These are phyloP conservation scores for Fibroporia radiculosa DNA, from an alignment of 768 basidiomycete genomes.

Conservation along the genomic window DNA sequence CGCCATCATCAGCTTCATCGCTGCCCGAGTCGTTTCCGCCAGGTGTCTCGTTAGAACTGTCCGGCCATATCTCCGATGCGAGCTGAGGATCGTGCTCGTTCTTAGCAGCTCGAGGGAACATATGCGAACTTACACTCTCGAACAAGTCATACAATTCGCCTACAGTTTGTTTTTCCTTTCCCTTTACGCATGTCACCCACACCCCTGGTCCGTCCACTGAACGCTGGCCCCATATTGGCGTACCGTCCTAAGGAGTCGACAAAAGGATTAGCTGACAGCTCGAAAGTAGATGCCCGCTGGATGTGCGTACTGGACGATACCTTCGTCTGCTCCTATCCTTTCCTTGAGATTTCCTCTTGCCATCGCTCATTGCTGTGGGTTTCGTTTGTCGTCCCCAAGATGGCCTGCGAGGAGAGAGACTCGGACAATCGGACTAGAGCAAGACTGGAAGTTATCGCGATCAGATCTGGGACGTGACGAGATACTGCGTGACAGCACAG, in stretches of 20 bases:
- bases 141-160: slow-evolving; percentile 76
- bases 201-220: slow-evolving; percentile 74
- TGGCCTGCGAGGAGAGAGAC: no score
- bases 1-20: slow-evolving; percentile 29
- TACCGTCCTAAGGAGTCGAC: slow-evolving; percentile 46
- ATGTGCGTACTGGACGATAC: slow-evolving; percentile 13
- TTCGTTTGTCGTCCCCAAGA: no score
- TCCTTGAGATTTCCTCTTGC: slow-evolving; percentile 18
- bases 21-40: slow-evolving; percentile 14
- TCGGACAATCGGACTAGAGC: no score
- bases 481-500: no score
- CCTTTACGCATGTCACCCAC: slow-evolving; percentile 82
- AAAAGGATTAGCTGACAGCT: not conserved
- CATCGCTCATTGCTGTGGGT: slow-evolving; percentile 13
- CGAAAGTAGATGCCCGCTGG: not conserved
- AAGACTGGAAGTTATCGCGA: no score
- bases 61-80: slow-evolving; percentile 66
- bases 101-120: not conserved
- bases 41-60: slow-evolving; percentile 14
- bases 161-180: slow-evolving; percentile 72
- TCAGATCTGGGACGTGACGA: no score
- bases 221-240: slow-evolving; percentile 56
- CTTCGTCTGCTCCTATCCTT: slow-evolving; percentile 18
- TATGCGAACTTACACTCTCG: slow-evolving; percentile 48
- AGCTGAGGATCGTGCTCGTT: slow-evolving; percentile 38